Conservation (phyloP, 2,329 filamentous ascomycete species). For the Neospermospora avenae region DNA sequence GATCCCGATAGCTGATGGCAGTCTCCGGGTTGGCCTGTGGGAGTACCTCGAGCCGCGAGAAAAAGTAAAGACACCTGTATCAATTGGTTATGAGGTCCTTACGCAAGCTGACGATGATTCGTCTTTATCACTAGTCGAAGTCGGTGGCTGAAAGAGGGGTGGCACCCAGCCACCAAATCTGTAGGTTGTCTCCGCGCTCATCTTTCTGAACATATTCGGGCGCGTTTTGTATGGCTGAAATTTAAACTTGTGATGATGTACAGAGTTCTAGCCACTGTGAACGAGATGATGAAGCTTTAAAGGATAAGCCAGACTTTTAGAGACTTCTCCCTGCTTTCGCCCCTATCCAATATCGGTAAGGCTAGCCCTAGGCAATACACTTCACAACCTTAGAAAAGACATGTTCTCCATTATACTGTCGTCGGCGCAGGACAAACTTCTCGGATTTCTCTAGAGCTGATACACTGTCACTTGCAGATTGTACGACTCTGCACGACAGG, state of each 20-base stretch:
- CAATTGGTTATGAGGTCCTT: background rate
- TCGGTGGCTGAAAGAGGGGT: background rate
- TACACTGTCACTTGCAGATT: background rate
- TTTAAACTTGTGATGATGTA: background rate
- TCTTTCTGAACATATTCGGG: background rate
- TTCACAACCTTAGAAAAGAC: no score
- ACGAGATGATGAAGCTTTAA: background rate
- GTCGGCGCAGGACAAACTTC: background rate
- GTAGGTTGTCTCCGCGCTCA: conserved; percentile 9
- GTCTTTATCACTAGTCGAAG: background rate
- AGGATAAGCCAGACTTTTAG: background rate
- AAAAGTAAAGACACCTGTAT: background rate
- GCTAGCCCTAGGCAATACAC: no score
- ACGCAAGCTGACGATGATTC: background rate
- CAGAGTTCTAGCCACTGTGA: background rate
- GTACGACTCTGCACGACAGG: conserved; percentile 6
- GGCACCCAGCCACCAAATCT: background rate
- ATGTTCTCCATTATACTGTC: background rate
- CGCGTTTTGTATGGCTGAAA: background rate
- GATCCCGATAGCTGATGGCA: background rate
- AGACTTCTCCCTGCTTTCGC: background rate
- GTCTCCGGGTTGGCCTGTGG: background rate
- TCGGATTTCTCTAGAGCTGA: no score
- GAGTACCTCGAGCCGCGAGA: background rate
- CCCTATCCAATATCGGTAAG: background rate